Conservation (phyloP, 2,329 filamentous ascomycete species). For the Proliferodiscus dingleyae region DNA sequence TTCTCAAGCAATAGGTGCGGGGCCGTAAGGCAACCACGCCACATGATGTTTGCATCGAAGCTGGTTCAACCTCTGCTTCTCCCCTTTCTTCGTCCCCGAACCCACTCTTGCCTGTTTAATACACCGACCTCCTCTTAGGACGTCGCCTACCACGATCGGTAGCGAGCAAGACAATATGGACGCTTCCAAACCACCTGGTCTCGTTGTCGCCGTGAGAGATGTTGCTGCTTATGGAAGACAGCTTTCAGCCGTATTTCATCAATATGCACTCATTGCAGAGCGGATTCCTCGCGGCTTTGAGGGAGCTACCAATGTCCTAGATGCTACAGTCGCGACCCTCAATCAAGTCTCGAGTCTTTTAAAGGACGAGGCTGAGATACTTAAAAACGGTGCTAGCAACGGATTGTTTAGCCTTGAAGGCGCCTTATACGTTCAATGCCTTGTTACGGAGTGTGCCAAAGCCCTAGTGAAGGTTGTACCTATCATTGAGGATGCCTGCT, state of each 20-base stretch:
- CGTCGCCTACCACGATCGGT: not conserved
- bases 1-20: not conserved
- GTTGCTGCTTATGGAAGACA: constrained; percentile 16
- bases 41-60: not conserved
- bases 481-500: constrained; percentile 8
- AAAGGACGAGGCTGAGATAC: constrained; percentile 2
- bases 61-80: not conserved
- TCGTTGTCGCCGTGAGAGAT: constrained; percentile 5
- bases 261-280: constrained; percentile 8
- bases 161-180: constrained; percentile 11
- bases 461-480: constrained; percentile 14
- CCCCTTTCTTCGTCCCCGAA: not conserved
- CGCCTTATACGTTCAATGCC: constrained; percentile 17
- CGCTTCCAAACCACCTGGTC: not conserved
- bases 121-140: no score
- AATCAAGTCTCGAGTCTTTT: constrained; percentile 18
- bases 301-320: constrained; percentile 15
- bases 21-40: not conserved
- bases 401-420: constrained; percentile 21
- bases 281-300: constrained; percentile 10
- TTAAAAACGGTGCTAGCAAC: constrained; percentile 2
- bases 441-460: constrained; percentile 19
- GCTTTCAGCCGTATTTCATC: constrained; percentile 19
- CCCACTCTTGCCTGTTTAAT: not conserved
- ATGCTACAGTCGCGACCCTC: constrained; percentile 17